These are phyloP conservation scores for Bretschneidera sinensis DNA, from an alignment of 345 rosid species.

Conservation along the genomic window DNA sequence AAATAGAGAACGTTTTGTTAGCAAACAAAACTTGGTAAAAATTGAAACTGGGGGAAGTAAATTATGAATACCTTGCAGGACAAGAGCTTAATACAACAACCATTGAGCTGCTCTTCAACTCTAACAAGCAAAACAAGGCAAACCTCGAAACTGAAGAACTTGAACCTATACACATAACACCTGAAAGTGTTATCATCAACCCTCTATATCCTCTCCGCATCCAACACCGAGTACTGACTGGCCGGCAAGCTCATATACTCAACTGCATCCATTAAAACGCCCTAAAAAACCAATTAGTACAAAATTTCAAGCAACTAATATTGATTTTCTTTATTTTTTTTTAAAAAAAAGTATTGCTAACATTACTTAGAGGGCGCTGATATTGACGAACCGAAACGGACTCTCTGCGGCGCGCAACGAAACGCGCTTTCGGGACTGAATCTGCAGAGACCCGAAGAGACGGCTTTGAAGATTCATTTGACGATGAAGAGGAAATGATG, in stretches of 20 bases:
- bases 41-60: background rate
- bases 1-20: too few relatives aligned
- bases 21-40: background rate
- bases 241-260: conserved; percentile 98
- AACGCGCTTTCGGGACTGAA: conserved; percentile 59
- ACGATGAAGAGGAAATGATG: conserved; percentile 18
- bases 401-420: conserved; percentile 74
- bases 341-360: conserved; percentile 5
- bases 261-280: conserved; percentile 29
- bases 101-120: conserved; percentile 84
- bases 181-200: conserved; percentile 78
- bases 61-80: conserved; percentile 64
- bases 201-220: conserved; percentile 96
- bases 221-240: conserved; percentile 95
- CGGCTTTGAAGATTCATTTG: conserved; percentile 17
- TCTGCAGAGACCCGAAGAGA: conserved; percentile 44
- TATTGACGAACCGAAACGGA: conserved; percentile 68
- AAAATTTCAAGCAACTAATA: conserved; percentile 2
- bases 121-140: conserved; percentile 90
- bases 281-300: background rate
- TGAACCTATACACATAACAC: conserved; percentile 79
- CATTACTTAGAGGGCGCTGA: conserved; percentile 80
- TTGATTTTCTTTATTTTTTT: too few relatives aligned
- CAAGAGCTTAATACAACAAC: conserved; percentile 87
- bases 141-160: conserved; percentile 84